Evolutionary conservation across 768 basidiomycete genomes (phyloP).

Genomic region (Lepiota subincarnata): DNA sequence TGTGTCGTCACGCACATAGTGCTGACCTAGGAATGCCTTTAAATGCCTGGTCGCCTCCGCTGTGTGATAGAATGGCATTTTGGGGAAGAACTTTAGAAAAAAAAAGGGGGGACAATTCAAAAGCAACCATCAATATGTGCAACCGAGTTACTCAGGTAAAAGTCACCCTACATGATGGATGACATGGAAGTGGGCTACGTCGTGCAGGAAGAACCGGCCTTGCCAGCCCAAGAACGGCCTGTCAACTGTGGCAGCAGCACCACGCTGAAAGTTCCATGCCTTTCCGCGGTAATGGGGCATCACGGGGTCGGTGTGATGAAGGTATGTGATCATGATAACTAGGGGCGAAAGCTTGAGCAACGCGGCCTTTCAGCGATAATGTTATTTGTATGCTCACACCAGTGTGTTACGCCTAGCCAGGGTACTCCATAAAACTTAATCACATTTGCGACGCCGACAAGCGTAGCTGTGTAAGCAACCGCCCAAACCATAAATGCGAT

Average conservation of each 20-base stretch:
- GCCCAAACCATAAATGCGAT: slow-evolving; percentile 43
- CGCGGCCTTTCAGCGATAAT: background rate
- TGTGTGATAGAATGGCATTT: slow-evolving; percentile 57
- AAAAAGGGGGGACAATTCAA: slow-evolving; percentile 12
- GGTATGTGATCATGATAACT: slow-evolving; percentile 56
- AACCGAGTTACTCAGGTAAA: background rate
- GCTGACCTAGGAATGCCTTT: slow-evolving; percentile 44
- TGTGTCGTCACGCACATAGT: slow-evolving; percentile 42
- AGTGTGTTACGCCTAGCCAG: slow-evolving; percentile 53
- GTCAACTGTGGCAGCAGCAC: slow-evolving; percentile 59
- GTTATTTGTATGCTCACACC: slow-evolving; percentile 35
- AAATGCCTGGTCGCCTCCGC: slow-evolving; percentile 47
- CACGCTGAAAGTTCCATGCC: slow-evolving; percentile 59
- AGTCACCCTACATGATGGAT: slow-evolving; percentile 48
- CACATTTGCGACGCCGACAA: slow-evolving; percentile 36
- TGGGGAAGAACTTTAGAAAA: slow-evolving; percentile 47
- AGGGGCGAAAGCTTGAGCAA: background rate
- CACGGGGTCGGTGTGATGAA: slow-evolving; percentile 60
- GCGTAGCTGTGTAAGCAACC: slow-evolving; percentile 30
- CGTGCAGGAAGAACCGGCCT: slow-evolving; percentile 65
- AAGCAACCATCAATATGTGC: background rate
- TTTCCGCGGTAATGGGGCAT: slow-evolving; percentile 55
- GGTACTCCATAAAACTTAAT: slow-evolving; percentile 49
- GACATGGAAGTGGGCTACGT: slow-evolving; percentile 62
- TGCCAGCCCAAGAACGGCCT: slow-evolving; percentile 57